Evolutionary conservation across 1,284 basidiomycete genomes (phyloP).

Genomic region (Ganoderma lingzhi): DNA sequence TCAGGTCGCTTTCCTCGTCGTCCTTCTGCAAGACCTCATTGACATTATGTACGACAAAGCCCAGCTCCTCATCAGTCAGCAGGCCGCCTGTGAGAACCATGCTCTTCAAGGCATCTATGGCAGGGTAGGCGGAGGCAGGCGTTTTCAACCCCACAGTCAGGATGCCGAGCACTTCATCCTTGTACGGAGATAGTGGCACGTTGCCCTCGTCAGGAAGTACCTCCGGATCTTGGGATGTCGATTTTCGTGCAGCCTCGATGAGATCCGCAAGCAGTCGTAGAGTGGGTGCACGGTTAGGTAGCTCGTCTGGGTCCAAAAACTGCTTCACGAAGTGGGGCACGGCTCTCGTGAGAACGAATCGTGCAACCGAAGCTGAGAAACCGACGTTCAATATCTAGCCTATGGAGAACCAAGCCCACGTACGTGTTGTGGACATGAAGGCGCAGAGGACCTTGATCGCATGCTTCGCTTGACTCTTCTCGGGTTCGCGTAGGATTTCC

Average conservation of each 20-base stretch:
- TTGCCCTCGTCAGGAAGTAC: slow-evolving; percentile 40
- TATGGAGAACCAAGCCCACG: slow-evolving; percentile 40
- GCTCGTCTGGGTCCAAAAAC: slow-evolving; percentile 82
- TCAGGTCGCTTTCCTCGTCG: slow-evolving; percentile 61
- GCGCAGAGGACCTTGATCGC: slow-evolving; percentile 85
- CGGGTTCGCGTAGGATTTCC: slow-evolving; percentile 83
- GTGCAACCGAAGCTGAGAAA: slow-evolving; percentile 70
- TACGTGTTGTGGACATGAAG: slow-evolving; percentile 80
- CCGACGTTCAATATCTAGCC: not conserved
- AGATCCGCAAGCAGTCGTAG: slow-evolving; percentile 69
- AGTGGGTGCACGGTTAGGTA: slow-evolving; percentile 76
- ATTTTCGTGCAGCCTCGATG: slow-evolving; percentile 60
- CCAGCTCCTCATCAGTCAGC: slow-evolving; percentile 76
- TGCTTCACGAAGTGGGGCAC: slow-evolving; percentile 79
- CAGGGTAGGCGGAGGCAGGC: slow-evolving; percentile 60
- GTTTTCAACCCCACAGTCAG: slow-evolving; percentile 70
- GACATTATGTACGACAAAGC: slow-evolving; percentile 81
- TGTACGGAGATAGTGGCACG: slow-evolving; percentile 67
- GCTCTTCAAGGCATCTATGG: slow-evolving; percentile 68
- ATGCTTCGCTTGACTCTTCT: slow-evolving; percentile 89
- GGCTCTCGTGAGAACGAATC: slow-evolving; percentile 70
- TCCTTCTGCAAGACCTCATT: slow-evolving; percentile 74
- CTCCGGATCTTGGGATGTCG: slow-evolving; percentile 39
- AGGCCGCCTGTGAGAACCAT: slow-evolving; percentile 72
- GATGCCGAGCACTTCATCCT: slow-evolving; percentile 79